Conservation (phyloP, 129 eudicot genomes). For the Oenanthe sinensis region DNA sequence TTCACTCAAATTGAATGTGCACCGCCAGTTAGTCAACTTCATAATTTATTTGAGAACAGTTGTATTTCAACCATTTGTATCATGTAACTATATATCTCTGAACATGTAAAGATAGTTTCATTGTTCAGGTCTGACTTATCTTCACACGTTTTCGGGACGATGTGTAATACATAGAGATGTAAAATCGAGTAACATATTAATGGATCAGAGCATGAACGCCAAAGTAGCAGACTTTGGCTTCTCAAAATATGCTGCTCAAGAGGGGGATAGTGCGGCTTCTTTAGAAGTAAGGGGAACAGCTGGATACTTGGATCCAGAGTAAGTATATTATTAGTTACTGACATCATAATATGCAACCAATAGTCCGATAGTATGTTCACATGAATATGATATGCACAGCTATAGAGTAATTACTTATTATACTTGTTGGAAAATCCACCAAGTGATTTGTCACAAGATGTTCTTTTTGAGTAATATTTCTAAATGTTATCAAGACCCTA, state of each 20-base stretch:
- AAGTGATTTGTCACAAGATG: too few relatives aligned
- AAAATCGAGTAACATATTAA: constrained; percentile 81
- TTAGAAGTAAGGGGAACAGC: constrained; percentile 90
- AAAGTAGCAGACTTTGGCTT: constrained; percentile 89
- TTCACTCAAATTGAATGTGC: background rate
- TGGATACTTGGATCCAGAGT: constrained; percentile 93
- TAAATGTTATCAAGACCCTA: background rate
- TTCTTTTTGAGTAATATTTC: background rate
- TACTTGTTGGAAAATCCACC: background rate
- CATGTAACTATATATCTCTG: constrained; percentile 7
- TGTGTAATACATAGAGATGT: constrained; percentile 76
- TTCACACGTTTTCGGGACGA: constrained; percentile 71
- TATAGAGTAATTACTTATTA: background rate
- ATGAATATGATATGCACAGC: background rate
- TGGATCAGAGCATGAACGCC: constrained; percentile 76
- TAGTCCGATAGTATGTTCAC: background rate
- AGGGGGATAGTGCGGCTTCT: constrained; percentile 77
- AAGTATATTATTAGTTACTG: constrained; percentile 20
- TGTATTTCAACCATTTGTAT: background rate
- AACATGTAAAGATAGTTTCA: constrained; percentile 12
- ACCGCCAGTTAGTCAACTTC: background rate
- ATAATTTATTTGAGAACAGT: background rate
- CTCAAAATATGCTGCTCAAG: constrained; percentile 89
- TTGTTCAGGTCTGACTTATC: constrained; percentile 61
- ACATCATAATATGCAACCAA: background rate